Conservation (phyloP, 352 stramenopile genomes). For the Blastocystis sp. region DNA sequence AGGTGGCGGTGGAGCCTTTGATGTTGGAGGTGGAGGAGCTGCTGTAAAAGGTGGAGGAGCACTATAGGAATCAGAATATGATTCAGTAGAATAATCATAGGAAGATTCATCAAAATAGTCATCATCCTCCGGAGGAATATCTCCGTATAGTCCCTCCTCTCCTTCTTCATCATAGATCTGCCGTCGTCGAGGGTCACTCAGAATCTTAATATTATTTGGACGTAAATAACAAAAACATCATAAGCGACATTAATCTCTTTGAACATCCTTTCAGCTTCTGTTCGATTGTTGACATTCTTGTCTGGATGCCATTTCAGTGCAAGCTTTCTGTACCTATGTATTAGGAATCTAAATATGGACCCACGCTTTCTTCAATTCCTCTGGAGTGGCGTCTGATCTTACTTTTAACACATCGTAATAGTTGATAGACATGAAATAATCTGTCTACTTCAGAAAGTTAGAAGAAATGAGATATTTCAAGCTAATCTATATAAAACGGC, state of each 20-base stretch:
- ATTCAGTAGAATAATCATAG: neutral
- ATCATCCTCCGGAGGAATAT: conserved; percentile 73
- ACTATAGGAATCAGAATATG: neutral
- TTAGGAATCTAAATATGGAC: neutral
- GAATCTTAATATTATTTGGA: neutral
- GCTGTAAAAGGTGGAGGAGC: conserved; percentile 9
- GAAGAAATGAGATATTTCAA: neutral
- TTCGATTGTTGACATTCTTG: conserved; percentile 82
- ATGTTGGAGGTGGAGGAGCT: neutral
- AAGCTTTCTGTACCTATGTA: conserved; percentile 84
- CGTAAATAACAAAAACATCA: conserved; percentile 74
- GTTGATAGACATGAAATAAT: conserved; percentile 25
- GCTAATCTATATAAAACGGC: conserved; percentile 11
- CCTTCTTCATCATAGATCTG: conserved; percentile 88
- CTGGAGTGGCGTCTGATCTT: conserved; percentile 74
- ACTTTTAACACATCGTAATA: conserved; percentile 83
- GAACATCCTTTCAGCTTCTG: conserved; percentile 83
- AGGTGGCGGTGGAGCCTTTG: neutral
- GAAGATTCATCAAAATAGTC: conserved; percentile 11
- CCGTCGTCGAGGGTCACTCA: conserved; percentile 84
- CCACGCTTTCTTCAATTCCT: conserved; percentile 83
- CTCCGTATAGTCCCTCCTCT: conserved; percentile 86
- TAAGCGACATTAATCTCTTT: conserved; percentile 87
- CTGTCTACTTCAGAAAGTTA: neutral
- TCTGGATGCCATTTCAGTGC: conserved; percentile 91